Evolutionary conservation across 2,329 filamentous ascomycete genomes (phyloP).

Genomic region (Catunica adiposa): DNA sequence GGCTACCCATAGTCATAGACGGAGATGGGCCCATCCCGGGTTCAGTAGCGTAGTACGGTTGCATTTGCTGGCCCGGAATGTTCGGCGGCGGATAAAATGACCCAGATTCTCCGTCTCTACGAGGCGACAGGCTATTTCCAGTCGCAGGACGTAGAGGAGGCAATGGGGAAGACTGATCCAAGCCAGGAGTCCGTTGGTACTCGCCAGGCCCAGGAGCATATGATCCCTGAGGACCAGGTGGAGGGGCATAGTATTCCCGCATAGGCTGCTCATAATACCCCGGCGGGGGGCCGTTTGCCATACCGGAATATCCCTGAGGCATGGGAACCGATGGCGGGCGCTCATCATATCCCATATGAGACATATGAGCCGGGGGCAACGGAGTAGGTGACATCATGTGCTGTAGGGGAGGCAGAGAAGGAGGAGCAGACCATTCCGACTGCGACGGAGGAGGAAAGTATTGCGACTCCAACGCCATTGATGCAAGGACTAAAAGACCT

Average conservation of each 20-base stretch:
- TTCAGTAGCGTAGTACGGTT: background rate
- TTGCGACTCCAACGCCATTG: background rate
- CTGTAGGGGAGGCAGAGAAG: background rate
- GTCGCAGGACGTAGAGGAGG: slow-evolving; percentile 11
- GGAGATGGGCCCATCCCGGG: background rate
- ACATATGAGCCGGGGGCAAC: background rate
- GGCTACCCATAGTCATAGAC: background rate
- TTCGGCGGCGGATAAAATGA: background rate
- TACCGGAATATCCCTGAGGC: background rate
- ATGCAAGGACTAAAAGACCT: background rate
- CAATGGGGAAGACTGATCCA: slow-evolving; percentile 9
- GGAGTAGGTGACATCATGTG: background rate
- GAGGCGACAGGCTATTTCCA: background rate
- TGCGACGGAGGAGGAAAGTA: background rate
- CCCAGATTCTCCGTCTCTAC: slow-evolving; percentile 1
- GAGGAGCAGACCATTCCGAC: background rate
- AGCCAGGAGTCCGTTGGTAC: background rate
- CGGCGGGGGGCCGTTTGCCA: background rate
- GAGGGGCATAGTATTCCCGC: background rate
- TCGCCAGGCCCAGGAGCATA: no score
- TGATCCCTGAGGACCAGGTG: background rate
- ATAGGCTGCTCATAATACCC: background rate
- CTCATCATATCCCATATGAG: background rate
- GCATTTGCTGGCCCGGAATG: background rate
- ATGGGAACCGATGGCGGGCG: background rate